These are phyloP conservation scores for Microsporum ferrugineum DNA, from an alignment of 2,329 filamentous ascomycete genomes.

Conservation along the genomic window DNA sequence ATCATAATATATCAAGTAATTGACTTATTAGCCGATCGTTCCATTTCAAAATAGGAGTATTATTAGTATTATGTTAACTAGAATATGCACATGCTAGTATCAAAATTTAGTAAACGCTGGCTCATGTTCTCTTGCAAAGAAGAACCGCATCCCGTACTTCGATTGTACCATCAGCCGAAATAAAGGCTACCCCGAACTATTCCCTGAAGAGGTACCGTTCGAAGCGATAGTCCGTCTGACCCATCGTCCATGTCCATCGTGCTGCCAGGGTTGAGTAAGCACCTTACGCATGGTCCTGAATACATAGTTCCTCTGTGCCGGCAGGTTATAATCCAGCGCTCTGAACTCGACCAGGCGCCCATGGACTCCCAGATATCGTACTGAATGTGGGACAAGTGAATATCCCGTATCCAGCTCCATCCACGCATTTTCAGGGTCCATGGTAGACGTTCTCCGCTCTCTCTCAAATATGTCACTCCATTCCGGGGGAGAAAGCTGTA, in stretches of 20 bases:
- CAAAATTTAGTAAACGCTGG: too few relatives aligned
- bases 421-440: conserved; percentile 39
- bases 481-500: conserved; percentile 40
- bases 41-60: neutral
- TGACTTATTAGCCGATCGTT: neutral
- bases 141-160: too few relatives aligned
- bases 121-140: too few relatives aligned
- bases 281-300: conserved; percentile 18
- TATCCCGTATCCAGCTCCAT: conserved; percentile 45
- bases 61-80: neutral
- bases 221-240: conserved; percentile 1
- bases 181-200: neutral
- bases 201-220: neutral
- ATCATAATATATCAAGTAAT: neutral
- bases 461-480: conserved; percentile 29
- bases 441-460: conserved; percentile 26
- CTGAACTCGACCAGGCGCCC: conserved; percentile 20
- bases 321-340: conserved; percentile 24
- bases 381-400: conserved; percentile 32
- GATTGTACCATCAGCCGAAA: neutral
- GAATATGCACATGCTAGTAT: too few relatives aligned
- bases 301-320: conserved; percentile 22
- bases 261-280: conserved; percentile 21
- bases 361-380: conserved; percentile 19
- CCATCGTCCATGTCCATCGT: conserved; percentile 25